Base-by-base conservation (phyloP, 495 filamentous ascomycete genomes). In the Hapsidospora chrysogenum region DNA sequence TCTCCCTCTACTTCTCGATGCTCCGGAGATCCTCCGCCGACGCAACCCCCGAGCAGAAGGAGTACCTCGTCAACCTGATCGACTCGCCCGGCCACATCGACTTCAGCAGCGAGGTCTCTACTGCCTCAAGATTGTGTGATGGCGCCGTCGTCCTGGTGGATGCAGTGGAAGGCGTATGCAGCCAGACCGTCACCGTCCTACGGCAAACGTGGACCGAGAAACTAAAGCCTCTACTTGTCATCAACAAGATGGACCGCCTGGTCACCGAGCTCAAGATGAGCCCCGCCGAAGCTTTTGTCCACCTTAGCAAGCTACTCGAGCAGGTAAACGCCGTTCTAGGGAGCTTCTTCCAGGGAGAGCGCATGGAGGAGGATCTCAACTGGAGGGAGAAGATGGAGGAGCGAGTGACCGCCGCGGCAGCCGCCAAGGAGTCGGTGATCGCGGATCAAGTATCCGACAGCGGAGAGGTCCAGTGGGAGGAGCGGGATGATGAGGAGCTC, bases 31-130 rank as follows among this genome's bases (percentile, higher is more conserved):
- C 72, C 26, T 57, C 68, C 8, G 73, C 78, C 9, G 79, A 89
- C 4, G 72, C 72, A 8, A 46, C 65, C 16, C 82, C 82, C 1
- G 65, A 72, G 36, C 63, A 74, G 10, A 79, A 82, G 46, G 86
- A 96, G 50, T 95, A 92, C 51, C 68, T 99, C 31, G 84, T 99
- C 55, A 99, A 99, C 54, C 58, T 99, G 25, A 99, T 99, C 43
- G 89, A 99, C 54, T 96, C 92, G 0, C 89, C 89, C 0, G 89
- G 89, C 7, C 89, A 99, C 51, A 93, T 99, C 31, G 89, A 99
- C 52, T 99, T 99, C 58, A 94, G 86, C 64, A 92, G 83, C 38
- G 89, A 99, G 53, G 89, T 99, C 2, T 94, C 86, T 2, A 96
- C 86, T 0, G 89, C 89, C 2, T 95, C 87, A 0, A 73, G 89